Evolutionary conservation across 106 monocot species (phyloP).

Genomic region (Apostasia shenzhenica): DNA sequence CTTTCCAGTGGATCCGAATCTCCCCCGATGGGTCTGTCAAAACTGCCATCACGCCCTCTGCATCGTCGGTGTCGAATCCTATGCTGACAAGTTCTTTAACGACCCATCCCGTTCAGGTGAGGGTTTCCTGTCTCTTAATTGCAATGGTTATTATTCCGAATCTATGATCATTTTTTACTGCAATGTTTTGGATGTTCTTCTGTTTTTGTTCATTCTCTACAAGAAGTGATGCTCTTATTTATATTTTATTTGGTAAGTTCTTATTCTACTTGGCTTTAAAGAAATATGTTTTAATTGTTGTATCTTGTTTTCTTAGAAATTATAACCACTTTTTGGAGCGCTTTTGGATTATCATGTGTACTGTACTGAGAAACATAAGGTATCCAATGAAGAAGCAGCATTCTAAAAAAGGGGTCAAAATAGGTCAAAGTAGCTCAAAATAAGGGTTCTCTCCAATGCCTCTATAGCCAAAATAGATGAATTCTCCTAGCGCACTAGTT

Average conservation of each 20-base stretch:
- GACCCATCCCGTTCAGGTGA: conserved; percentile 68
- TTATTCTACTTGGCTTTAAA: too few relatives aligned
- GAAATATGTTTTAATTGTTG: too few relatives aligned
- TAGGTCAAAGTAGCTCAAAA: too few relatives aligned
- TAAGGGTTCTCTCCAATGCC: too few relatives aligned
- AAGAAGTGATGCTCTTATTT: neutral
- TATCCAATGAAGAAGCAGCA: too few relatives aligned
- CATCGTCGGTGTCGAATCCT: conserved; percentile 77
- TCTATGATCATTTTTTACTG: neutral
- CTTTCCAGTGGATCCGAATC: conserved; percentile 52
- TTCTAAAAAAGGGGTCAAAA: too few relatives aligned
- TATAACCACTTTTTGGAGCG: too few relatives aligned
- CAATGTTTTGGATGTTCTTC: neutral
- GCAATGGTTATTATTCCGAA: neutral
- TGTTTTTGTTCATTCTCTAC: neutral
- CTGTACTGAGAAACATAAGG: too few relatives aligned
- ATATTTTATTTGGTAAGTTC: neutral
- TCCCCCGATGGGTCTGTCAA: conserved; percentile 80
- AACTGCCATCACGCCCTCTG: conserved; percentile 72
- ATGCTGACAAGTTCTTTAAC: conserved; percentile 67
- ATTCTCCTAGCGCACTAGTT: too few relatives aligned
- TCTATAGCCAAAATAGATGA: too few relatives aligned
- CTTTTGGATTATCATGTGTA: too few relatives aligned
- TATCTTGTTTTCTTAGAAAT: too few relatives aligned
- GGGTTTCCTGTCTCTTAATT: conserved; percentile 9